Conservation (phyloP, 1,284 basidiomycete species). For the Meira miltonrushii region DNA sequence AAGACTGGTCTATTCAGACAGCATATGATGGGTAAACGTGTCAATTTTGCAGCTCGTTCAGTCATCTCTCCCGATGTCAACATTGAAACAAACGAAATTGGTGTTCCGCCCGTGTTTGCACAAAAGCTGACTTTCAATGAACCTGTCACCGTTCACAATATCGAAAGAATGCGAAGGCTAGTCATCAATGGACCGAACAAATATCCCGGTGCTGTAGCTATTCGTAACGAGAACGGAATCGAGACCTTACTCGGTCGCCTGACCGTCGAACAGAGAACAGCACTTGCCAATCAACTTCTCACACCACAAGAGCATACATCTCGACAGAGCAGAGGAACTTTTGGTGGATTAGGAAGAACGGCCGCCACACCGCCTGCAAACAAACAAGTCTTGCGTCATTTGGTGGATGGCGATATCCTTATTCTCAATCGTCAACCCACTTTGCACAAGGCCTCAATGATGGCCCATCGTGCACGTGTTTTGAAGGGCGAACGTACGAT, state of each 20-base stretch:
- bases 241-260: conserved; percentile 62
- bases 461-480: conserved; percentile 91
- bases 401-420: conserved; percentile 89
- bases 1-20: conserved; percentile 98
- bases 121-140: conserved; percentile 95
- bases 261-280: conserved; percentile 77
- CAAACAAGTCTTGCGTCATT: conserved; percentile 95
- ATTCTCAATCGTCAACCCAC: conserved; percentile 98
- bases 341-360: conserved; percentile 43
- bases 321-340: conserved; percentile 43
- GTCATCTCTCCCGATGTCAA: conserved; percentile 99
- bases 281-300: conserved; percentile 92
- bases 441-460: conserved; percentile 99
- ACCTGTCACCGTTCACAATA: conserved; percentile 87
- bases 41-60: conserved; percentile 97
- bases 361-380: conserved; percentile 62
- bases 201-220: conserved; percentile 89
- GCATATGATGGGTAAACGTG: conserved; percentile 99
- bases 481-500: conserved; percentile 96
- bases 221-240: conserved; percentile 83
- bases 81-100: conserved; percentile 98
- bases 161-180: conserved; percentile 78
- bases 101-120: conserved; percentile 95
- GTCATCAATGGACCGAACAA: conserved; percentile 86
- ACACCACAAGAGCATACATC: conserved; percentile 73